These are phyloP conservation scores for Colletotrichum neosansevieriae DNA, from an alignment of 2,329 filamentous ascomycete genomes.

Conservation along the genomic window DNA sequence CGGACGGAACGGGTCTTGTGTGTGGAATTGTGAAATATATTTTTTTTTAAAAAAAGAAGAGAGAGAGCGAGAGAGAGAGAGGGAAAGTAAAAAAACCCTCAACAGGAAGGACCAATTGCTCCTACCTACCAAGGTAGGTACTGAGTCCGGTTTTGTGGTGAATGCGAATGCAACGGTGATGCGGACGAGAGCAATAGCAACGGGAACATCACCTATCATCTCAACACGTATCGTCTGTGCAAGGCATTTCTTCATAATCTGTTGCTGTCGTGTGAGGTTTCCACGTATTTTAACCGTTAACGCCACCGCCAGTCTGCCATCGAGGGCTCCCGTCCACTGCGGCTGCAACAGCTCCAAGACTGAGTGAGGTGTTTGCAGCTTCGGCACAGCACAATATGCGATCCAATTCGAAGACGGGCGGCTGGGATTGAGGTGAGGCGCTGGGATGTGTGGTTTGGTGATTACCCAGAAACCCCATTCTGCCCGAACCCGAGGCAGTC, in stretches of 20 bases:
- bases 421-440: background rate
- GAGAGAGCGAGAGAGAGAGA: no score
- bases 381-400: background rate
- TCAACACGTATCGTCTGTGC: no score
- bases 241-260: no score
- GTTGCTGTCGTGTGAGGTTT: no score
- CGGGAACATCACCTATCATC: background rate
- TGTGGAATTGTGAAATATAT: background rate
- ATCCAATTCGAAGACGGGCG: no score
- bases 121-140: background rate
- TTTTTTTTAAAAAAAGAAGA: background rate
- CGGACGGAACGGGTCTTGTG: background rate
- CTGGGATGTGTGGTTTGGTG: background rate
- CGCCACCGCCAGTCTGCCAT: background rate
- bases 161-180: constrained; percentile 27
- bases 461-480: background rate
- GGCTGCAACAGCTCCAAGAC: background rate
- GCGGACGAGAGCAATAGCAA: background rate
- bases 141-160: background rate
- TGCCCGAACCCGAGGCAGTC: constrained; percentile 15
- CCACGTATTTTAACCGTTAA: background rate
- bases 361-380: constrained; percentile 1
- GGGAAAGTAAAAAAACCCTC: no score
- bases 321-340: background rate
- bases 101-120: constrained; percentile 3